phyloP scores from a whole-genome alignment of 352 stramenopile genomes.

The Pythium dissotocum region DNA sequence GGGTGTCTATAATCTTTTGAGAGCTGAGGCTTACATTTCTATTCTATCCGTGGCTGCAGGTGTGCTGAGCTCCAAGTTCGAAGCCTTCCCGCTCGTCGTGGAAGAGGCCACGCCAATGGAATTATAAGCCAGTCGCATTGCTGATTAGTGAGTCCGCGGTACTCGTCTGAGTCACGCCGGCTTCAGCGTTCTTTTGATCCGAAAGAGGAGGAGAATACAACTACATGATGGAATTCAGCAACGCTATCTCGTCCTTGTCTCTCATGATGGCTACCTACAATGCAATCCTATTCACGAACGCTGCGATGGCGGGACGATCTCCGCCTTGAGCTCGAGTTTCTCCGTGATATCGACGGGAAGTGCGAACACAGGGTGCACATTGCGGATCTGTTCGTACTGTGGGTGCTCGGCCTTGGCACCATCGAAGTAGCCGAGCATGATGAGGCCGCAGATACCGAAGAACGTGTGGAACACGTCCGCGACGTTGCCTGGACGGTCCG shows the following conservation, averaged over 20 bases:
- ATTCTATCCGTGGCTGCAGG: constrained; percentile 28
- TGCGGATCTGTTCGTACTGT: constrained; percentile 69
- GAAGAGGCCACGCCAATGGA: constrained; percentile 81
- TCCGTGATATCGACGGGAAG: constrained; percentile 92
- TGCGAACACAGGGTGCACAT: constrained; percentile 95
- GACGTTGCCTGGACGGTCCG: constrained; percentile 96
- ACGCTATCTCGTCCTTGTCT: not conserved
- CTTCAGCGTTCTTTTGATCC: constrained; percentile 6
- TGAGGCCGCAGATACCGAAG: constrained; percentile 96
- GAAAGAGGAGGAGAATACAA: constrained; percentile 2
- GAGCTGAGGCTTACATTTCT: not conserved
- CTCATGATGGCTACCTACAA: not conserved
- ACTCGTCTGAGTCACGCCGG: not conserved
- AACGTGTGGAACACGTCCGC: constrained; percentile 99
- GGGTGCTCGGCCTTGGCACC: constrained; percentile 51
- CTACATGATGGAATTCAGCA: constrained; percentile 2
- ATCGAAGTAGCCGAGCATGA: constrained; percentile 94
- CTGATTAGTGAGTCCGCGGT: not conserved
- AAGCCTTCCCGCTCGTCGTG: constrained; percentile 70
- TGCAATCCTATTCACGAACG: not conserved
- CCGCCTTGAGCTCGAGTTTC: constrained; percentile 80
- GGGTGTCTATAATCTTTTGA: not conserved
- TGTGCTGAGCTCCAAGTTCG: constrained; percentile 73
- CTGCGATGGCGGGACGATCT: constrained; percentile 48
- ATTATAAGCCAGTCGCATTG: constrained; percentile 41